phyloP scores from a whole-genome alignment of 257 asterid species.

The Solanum tarijense region DNA sequence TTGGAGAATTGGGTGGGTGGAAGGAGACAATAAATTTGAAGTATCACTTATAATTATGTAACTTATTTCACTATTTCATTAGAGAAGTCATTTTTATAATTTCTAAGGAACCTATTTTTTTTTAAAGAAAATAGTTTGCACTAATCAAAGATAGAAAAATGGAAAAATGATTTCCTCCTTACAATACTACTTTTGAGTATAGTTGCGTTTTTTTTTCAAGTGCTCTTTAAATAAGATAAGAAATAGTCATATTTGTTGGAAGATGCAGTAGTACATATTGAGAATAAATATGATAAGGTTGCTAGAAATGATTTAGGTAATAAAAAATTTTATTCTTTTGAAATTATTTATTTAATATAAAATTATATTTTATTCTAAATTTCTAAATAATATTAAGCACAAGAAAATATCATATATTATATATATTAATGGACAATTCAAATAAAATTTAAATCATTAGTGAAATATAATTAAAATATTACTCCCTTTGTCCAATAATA shows the following conservation, averaged over 20 bases:
- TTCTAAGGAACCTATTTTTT: no score
- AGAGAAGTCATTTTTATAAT: no score
- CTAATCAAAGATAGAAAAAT: no score
- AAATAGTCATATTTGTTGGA: neutral
- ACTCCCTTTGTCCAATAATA: no score
- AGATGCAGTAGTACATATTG: neutral
- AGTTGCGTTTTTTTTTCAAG: neutral
- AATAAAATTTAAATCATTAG: neutral
- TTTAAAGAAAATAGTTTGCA: no score
- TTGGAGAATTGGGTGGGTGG: neutral
- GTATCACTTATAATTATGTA: no score
- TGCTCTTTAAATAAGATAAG: neutral
- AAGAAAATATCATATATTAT: no score
- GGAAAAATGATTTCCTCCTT: neutral
- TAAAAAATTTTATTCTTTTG: neutral
- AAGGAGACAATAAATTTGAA: neutral
- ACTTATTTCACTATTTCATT: neutral
- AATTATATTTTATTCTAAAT: no score
- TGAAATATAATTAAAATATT: neutral
- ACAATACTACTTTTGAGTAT: neutral
- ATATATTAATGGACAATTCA: neutral
- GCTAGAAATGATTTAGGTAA: no score
- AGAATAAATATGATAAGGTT: no score
- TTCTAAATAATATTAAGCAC: neutral
- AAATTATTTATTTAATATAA: no score